Evolutionary conservation across 2,329 filamentous ascomycete species (phyloP).

Genomic region (Ophiostoma populinum): DNA sequence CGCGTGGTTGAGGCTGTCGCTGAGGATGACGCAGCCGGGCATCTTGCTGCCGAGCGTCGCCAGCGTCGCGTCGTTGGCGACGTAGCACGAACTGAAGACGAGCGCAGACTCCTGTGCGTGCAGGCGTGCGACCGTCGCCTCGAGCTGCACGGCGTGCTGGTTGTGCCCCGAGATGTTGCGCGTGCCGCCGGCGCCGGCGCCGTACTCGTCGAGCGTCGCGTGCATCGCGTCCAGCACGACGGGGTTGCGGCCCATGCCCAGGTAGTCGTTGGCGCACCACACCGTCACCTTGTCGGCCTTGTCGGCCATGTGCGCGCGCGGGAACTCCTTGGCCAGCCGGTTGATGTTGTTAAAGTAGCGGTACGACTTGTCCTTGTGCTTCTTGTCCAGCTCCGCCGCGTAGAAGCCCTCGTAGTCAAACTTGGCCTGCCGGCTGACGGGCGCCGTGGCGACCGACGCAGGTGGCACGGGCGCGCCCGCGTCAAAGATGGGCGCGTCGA

Average conservation of each 20-base stretch:
- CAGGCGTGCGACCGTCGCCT: conserved; percentile 66
- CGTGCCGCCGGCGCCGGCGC: conserved; percentile 86
- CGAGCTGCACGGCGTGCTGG: conserved; percentile 73
- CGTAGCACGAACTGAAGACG: conserved; percentile 95
- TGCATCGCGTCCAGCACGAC: conserved; percentile 86
- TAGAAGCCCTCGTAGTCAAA: conserved; percentile 94
- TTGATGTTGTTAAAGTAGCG: conserved; percentile 99
- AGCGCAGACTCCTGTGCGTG: conserved; percentile 85
- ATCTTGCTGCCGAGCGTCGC: conserved; percentile 94
- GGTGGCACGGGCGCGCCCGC: conserved; percentile 19
- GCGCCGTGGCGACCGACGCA: conserved; percentile 10
- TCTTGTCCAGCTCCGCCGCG: conserved; percentile 78
- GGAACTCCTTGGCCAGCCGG: conserved; percentile 87
- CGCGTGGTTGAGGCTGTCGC: conserved; percentile 91
- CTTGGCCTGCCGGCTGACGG: conserved; percentile 26
- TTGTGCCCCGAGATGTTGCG: conserved; percentile 98
- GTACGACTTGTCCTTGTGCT: conserved; percentile 99
- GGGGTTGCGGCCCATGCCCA: conserved; percentile 89
- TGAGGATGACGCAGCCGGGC: conserved; percentile 93
- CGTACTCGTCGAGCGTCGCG: conserved; percentile 83
- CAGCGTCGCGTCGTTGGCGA: conserved; percentile 92
- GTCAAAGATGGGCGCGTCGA: conserved; percentile 33
- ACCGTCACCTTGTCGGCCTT: conserved; percentile 81
- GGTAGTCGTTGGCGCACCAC: conserved; percentile 98
- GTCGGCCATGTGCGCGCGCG: conserved; percentile 75